Conservation (phyloP, 176 grass and related monocot genomes). For the Canna indica region DNA sequence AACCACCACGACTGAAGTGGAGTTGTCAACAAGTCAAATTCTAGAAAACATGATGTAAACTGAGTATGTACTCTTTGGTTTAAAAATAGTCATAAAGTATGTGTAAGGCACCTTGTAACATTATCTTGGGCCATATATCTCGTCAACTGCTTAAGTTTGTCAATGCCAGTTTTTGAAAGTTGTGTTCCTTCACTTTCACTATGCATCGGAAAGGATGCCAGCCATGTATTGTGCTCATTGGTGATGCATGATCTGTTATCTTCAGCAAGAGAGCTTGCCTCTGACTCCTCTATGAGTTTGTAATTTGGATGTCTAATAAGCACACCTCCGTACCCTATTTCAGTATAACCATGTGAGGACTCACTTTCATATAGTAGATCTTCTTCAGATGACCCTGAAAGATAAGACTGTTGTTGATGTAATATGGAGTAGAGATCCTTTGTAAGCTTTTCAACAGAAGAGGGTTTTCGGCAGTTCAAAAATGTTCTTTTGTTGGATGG, state of each 20-base stretch:
- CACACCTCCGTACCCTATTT: conserved; percentile 80
- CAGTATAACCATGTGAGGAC: conserved; percentile 52
- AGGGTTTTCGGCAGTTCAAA: conserved; percentile 40
- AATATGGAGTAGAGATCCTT: conserved; percentile 86
- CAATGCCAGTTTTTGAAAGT: conserved; percentile 22
- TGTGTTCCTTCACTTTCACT: conserved; percentile 34
- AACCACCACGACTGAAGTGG: background rate
- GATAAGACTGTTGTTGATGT: conserved; percentile 46
- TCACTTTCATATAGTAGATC: conserved; percentile 64
- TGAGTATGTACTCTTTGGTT: no score
- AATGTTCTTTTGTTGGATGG: conserved; percentile 71
- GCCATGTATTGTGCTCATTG: conserved; percentile 42
- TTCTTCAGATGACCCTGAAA: conserved; percentile 58
- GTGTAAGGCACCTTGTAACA: conserved; percentile 31
- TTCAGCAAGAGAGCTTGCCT: conserved; percentile 70
- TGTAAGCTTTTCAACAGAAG: conserved; percentile 63
- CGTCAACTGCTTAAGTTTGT: conserved; percentile 16
- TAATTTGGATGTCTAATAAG: conserved; percentile 64
- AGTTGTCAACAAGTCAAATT: background rate
- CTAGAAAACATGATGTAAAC: no score
- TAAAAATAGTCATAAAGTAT: background rate
- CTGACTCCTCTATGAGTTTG: conserved; percentile 67
- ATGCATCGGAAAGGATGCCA: conserved; percentile 27
- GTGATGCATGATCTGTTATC: conserved; percentile 47
- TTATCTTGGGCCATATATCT: conserved; percentile 22